A percentile compares a stretch with the other conserved stretches of the same genome.
phyloP scores from a whole-genome alignment of 495 filamentous ascomycete species.

The Hyaloscypha hepaticicola region DNA sequence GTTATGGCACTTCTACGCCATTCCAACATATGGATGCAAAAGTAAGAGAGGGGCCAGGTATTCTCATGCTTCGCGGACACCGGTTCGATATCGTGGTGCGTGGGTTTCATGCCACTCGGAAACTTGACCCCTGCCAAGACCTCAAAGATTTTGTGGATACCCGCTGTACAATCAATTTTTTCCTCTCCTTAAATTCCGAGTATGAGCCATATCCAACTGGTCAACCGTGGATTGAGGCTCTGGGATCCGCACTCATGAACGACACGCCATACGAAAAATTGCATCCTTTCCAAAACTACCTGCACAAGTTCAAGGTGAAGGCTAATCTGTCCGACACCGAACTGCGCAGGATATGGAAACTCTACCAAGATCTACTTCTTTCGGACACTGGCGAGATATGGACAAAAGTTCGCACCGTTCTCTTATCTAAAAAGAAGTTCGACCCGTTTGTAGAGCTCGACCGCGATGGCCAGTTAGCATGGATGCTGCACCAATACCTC shows the following conservation, averaged over 20 bases:
- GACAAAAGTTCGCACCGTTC: neutral
- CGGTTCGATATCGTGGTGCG: too few relatives aligned
- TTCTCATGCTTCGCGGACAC: too few relatives aligned
- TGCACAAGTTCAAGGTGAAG: neutral
- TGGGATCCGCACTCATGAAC: neutral
- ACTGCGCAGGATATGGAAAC: neutral
- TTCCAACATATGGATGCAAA: too few relatives aligned
- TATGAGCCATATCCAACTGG: neutral
- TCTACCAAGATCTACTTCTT: neutral
- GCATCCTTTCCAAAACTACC: neutral
- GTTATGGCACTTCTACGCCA: too few relatives aligned
- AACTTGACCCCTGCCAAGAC: neutral
- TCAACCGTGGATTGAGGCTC: neutral
- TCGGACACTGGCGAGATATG: neutral
- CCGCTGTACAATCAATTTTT: neutral
- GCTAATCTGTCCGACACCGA: neutral
- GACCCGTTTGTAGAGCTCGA: neutral
- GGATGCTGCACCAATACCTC: constrained; percentile 3
- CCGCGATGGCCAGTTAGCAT: neutral
- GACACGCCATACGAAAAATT: neutral
- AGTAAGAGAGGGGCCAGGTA: too few relatives aligned
- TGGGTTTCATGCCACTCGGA: too few relatives aligned
- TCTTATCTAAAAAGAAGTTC: neutral
- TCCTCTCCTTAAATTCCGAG: neutral
- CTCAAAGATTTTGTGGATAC: neutral